Evolutionary conservation across 768 basidiomycete genomes (phyloP), one percentile per base, ranked within the genome.

Genomic region (Russula brevipes): DNA sequence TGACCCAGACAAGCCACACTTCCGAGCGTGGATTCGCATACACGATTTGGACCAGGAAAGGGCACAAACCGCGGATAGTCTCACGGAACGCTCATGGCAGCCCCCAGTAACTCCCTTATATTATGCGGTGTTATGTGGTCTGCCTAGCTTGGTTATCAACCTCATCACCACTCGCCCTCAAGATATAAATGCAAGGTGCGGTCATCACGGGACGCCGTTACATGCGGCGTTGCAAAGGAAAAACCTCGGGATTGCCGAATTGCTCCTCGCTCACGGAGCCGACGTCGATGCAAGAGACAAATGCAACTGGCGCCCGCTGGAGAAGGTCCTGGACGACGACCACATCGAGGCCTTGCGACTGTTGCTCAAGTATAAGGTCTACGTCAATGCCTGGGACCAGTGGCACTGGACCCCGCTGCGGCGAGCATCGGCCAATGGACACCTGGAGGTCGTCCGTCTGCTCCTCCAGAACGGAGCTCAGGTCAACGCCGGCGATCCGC

Each of bases 381-480:
- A 24, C 8, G 44, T 35, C n/a, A 57, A 46, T n/a, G 56, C 56
- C 19, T 8, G n/a, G 31, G 56, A 47, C 47, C 44, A 38, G 31
- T 47, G 12, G 17, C 35, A 19, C 11, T 45, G 45, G 44, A 57
- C 56, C 12, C 33, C 56, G 4, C 5, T 57, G 33, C 46, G 56
- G 14, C 14, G n/a, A 16, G 56, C 56, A 8, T 46, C 56, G 24
- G 41, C 39, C 39, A 42, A 42, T 24, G 41, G 54, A 42, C 54
- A 54, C 16, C 30, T 54, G 8, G 33, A 57, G 7, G 56, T 47
- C 4, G 56, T 47, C 30, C 56, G 56, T 6, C 17, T 57, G 11
- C 56, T 57, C 19, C 56, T 57, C 33, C 31, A 47, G 33, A 19
- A 57, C n/a, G 56, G 56, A 36, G 56, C 56, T 10, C 45, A 57